These are phyloP conservation scores for Zygosaccharomyces pseudorouxii DNA, from an alignment of 805 yeast genomes.

Conservation along the genomic window DNA sequence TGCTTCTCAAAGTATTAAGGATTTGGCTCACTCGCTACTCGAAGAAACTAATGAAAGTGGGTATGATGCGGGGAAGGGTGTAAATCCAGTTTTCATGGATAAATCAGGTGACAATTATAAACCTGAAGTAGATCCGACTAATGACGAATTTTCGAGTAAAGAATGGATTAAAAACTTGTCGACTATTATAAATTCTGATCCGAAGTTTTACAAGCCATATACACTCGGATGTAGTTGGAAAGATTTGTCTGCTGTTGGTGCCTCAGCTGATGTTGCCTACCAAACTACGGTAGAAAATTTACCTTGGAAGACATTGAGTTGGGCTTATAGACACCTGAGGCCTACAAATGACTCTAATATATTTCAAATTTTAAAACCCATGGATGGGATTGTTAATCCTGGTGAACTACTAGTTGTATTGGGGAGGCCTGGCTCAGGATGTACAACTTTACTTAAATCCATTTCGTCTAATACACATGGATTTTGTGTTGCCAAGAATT, in stretches of 20 bases:
- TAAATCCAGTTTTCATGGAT: constrained; percentile 22
- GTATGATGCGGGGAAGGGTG: constrained; percentile 10
- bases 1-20: no score
- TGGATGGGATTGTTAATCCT: constrained; percentile 60
- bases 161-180: constrained; percentile 66
- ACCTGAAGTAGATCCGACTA: constrained; percentile 48
- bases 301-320: constrained; percentile 29
- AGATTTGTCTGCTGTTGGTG: constrained; percentile 56
- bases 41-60: no score
- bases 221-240: constrained; percentile 56
- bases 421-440: constrained; percentile 79
- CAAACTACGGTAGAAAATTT: constrained; percentile 54
- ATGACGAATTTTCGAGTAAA: constrained; percentile 54
- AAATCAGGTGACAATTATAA: constrained; percentile 6
- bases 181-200: constrained; percentile 48
- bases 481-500: constrained; percentile 44
- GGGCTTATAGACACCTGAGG: constrained; percentile 21
- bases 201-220: constrained; percentile 59
- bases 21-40: no score
- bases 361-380: constrained; percentile 55
- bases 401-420: constrained; percentile 66
- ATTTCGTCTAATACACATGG: constrained; percentile 60
- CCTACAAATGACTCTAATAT: constrained; percentile 25
- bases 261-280: constrained; percentile 63
- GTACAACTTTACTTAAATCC: constrained; percentile 62